Conservation (phyloP, 2,329 filamentous ascomycete species). For the Emydomyces testavorans region DNA sequence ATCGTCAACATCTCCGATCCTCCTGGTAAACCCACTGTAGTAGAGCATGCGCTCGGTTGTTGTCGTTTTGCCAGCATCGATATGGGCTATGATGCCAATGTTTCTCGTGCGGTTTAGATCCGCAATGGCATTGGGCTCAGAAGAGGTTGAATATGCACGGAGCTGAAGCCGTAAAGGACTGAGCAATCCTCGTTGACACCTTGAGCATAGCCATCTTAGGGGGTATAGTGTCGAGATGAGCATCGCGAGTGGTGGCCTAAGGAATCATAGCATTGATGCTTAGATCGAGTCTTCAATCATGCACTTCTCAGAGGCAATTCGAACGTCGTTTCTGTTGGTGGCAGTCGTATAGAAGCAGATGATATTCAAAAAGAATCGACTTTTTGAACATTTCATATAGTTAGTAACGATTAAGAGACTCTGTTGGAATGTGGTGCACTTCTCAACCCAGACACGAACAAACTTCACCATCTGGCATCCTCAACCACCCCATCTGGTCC, state of each 20-base stretch:
- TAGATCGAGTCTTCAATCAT: background rate
- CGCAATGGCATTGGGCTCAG: constrained; percentile 16
- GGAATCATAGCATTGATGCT: background rate
- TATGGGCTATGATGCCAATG: constrained; percentile 97
- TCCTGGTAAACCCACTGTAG: constrained; percentile 78
- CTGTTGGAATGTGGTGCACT: too few species aligned
- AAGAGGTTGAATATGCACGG: constrained; percentile 23
- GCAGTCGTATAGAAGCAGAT: too few species aligned
- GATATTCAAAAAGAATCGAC: too few species aligned
- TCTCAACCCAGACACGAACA: too few species aligned
- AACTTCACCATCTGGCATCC: too few species aligned
- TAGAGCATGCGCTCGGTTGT: constrained; percentile 99
- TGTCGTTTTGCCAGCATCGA: constrained; percentile 96
- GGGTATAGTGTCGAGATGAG: constrained; percentile 2
- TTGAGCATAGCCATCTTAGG: constrained; percentile 14
- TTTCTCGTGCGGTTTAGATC: constrained; percentile 62
- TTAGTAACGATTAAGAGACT: too few species aligned
- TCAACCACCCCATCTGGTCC: too few species aligned
- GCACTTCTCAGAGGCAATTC: background rate
- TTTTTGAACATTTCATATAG: too few species aligned
- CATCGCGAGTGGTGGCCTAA: background rate
- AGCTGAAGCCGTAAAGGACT: background rate
- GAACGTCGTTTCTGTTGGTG: too few species aligned
- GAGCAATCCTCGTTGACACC: constrained; percentile 8
- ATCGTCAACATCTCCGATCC: constrained; percentile 90